Conservation (phyloP, 176 grass and related monocot genomes). For the Phragmites australis region DNA sequence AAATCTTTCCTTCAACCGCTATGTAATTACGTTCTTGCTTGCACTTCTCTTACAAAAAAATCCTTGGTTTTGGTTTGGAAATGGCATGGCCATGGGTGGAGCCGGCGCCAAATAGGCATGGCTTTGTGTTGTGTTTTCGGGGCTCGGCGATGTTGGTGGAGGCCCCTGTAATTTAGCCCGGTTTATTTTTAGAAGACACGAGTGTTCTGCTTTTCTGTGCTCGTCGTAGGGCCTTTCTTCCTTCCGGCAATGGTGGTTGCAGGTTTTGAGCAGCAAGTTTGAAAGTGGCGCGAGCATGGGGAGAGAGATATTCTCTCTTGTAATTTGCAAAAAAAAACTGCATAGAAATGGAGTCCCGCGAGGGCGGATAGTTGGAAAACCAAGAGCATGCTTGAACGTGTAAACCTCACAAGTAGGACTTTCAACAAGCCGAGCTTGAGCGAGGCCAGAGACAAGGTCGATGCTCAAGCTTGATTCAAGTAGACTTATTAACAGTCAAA, state of each 20-base stretch:
- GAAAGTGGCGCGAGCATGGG: background rate
- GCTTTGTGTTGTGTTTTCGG: background rate
- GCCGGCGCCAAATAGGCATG: conserved; percentile 46
- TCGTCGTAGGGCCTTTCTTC: background rate
- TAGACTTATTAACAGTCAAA: too few relatives aligned
- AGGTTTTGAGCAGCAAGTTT: background rate
- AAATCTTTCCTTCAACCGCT: background rate
- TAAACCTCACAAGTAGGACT: too few relatives aligned
- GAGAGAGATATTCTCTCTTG: background rate
- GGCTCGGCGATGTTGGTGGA: conserved; percentile 48
- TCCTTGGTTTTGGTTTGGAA: background rate
- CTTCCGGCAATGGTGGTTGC: background rate
- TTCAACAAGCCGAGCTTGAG: too few relatives aligned
- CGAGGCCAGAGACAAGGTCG: too few relatives aligned
- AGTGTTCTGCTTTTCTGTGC: background rate
- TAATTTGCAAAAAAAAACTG: background rate
- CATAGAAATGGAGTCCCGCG: too few relatives aligned
- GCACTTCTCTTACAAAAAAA: background rate
- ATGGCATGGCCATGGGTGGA: conserved; percentile 8
- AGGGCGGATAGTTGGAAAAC: too few relatives aligned
- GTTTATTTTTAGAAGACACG: conserved; percentile 50
- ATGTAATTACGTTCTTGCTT: background rate
- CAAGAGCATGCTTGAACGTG: too few relatives aligned
- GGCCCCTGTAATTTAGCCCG: conserved; percentile 31
- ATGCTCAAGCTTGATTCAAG: too few relatives aligned